phyloP scores from a whole-genome alignment of 1,139 yeast species.

The Pneumocystis jirovecii region DNA sequence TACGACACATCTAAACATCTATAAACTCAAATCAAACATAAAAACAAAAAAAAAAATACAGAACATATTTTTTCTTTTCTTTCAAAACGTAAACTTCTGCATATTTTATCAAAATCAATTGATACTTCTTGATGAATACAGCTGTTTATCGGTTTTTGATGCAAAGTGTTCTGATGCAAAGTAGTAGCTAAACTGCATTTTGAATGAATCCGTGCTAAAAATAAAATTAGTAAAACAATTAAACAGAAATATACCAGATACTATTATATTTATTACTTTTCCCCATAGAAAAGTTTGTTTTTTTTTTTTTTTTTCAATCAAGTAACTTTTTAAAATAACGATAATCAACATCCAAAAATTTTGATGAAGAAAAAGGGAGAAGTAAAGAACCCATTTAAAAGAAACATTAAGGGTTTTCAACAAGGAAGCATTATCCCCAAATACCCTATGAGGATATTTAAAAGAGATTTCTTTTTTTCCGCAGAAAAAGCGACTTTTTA shows the following conservation, averaged over 20 bases:
- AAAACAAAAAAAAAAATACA: neutral
- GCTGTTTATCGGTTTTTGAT: neutral
- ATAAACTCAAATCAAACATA: neutral
- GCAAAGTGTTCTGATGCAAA: neutral
- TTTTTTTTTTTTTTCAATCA: neutral
- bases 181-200: neutral
- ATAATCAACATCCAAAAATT: neutral
- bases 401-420: too few species aligned
- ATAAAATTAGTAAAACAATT: neutral
- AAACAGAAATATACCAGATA: neutral
- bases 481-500: neutral
- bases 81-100: neutral
- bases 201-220: neutral
- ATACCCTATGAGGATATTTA: neutral
- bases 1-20: neutral
- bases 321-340: neutral
- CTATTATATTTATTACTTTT: neutral
- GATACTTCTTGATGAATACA: neutral
- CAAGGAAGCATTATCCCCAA: neutral
- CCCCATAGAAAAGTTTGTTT: neutral
- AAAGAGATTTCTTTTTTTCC: neutral
- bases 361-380: neutral
- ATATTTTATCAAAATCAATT: neutral
- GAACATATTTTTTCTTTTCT: neutral
- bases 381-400: too few species aligned